phyloP scores from a whole-genome alignment of 2,329 filamentous ascomycete genomes.

The Colletotrichum orchidophilum region DNA sequence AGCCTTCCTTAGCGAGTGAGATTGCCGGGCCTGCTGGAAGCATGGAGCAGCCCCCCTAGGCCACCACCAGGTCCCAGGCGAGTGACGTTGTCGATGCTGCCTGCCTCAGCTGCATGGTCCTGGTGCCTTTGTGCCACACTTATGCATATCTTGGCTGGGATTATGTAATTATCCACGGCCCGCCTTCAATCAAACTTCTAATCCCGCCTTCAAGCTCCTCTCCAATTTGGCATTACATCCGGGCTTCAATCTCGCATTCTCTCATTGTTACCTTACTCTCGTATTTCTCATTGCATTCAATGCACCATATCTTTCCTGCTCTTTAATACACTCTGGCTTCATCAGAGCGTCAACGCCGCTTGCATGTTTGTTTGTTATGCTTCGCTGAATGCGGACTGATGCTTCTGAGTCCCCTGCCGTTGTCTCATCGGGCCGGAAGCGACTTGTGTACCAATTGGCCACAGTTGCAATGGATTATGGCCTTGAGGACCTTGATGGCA shows the following conservation, averaged over 20 bases:
- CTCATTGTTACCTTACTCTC: too few relatives aligned
- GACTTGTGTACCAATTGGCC: background rate
- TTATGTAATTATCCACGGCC: slow-evolving; percentile 19
- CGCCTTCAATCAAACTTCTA: background rate
- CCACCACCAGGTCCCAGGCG: slow-evolving; percentile 19
- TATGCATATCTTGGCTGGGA: slow-evolving; percentile 3
- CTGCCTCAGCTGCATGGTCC: slow-evolving; percentile 34
- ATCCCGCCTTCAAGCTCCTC: background rate
- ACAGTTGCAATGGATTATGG: background rate
- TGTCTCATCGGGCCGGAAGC: background rate
- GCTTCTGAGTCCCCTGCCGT: background rate
- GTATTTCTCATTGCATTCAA: background rate
- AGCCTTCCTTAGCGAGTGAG: slow-evolving; percentile 17
- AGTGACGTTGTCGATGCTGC: slow-evolving; percentile 50
- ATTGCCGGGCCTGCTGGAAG: slow-evolving; percentile 27
- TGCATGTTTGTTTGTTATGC: slow-evolving; percentile 8
- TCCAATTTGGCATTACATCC: background rate
- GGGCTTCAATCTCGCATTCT: background rate
- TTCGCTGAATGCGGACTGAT: slow-evolving; percentile 24
- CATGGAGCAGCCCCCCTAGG: slow-evolving; percentile 7
- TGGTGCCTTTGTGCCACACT: background rate
- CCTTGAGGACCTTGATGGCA: background rate
- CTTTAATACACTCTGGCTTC: background rate
- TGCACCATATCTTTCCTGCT: background rate
- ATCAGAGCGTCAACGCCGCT: slow-evolving; percentile 8